Evolutionary conservation across 108 stramenopile genomes (phyloP).

Genomic region (Cyclostephanos tholiformis): DNA sequence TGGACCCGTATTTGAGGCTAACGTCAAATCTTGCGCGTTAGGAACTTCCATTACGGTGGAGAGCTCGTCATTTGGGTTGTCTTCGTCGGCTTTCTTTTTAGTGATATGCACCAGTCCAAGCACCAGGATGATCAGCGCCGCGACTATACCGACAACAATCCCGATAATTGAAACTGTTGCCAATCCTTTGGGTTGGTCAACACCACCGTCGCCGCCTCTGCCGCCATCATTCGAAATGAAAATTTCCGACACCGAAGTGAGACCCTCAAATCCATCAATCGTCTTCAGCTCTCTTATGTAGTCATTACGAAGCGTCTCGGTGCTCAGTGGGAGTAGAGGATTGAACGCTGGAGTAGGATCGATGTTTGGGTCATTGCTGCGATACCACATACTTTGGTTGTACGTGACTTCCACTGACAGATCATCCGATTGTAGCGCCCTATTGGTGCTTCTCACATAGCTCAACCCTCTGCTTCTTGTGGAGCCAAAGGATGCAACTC

Average conservation of each 20-base stretch:
- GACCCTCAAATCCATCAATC: constrained; percentile 30
- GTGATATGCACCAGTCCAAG: constrained; percentile 25
- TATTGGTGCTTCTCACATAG: not conserved
- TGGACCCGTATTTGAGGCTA: constrained; percentile 12
- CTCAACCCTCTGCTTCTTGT: not conserved
- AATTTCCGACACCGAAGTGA: constrained; percentile 29
- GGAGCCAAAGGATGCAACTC: not conserved
- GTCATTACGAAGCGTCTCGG: constrained; percentile 8
- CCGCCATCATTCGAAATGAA: constrained; percentile 8
- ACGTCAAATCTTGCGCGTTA: constrained; percentile 15
- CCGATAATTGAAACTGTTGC: constrained; percentile 51
- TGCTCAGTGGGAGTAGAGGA: constrained; percentile 17
- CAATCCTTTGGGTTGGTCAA: constrained; percentile 9
- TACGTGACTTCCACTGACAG: constrained; percentile 39
- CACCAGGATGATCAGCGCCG: constrained; percentile 33
- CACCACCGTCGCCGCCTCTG: constrained; percentile 1
- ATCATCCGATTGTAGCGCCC: constrained; percentile 21
- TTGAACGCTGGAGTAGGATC: constrained; percentile 16
- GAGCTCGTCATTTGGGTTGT: constrained; percentile 16
- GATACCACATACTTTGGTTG: constrained; percentile 32
- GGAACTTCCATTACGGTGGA: constrained; percentile 47
- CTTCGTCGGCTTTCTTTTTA: constrained; percentile 37
- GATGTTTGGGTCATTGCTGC: constrained; percentile 22
- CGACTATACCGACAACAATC: constrained; percentile 65
- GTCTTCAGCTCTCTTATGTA: constrained; percentile 27